These are phyloP conservation scores for Fusarium sp. DNA, from an alignment of 2,329 filamentous ascomycete species.

Conservation along the genomic window DNA sequence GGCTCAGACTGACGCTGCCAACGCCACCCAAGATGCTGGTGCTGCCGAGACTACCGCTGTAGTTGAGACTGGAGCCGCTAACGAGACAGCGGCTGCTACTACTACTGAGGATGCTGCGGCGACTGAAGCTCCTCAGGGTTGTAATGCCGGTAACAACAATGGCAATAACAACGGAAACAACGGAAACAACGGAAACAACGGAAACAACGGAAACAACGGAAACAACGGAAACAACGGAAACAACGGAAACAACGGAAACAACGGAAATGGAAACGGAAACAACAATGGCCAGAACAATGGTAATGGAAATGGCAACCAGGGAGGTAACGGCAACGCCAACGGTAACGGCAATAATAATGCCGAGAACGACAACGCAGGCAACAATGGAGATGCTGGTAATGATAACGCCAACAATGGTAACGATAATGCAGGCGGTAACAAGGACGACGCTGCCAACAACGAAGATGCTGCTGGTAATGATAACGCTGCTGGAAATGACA, in stretches of 20 bases:
- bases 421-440: background rate
- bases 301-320: background rate
- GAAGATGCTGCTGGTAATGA: background rate
- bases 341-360: background rate
- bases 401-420: background rate
- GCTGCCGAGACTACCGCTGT: conserved; percentile 2
- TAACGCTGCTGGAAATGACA: background rate
- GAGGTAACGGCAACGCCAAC: background rate
- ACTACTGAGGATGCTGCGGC: background rate
- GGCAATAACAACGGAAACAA: too few relatives aligned
- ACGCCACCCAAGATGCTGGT: background rate
- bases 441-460: background rate
- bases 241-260: background rate
- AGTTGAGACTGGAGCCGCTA: background rate
- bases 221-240: background rate
- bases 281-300: background rate
- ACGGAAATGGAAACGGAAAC: background rate
- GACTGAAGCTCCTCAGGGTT: background rate
- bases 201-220: background rate
- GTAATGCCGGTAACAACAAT: background rate
- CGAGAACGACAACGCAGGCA: background rate
- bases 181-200: background rate
- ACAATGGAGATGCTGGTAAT: background rate
- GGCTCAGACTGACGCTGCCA: background rate
- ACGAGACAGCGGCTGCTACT: background rate